phyloP scores from a whole-genome alignment of 2,329 filamentous ascomycete species.

The Sporothrix curviconia region DNA sequence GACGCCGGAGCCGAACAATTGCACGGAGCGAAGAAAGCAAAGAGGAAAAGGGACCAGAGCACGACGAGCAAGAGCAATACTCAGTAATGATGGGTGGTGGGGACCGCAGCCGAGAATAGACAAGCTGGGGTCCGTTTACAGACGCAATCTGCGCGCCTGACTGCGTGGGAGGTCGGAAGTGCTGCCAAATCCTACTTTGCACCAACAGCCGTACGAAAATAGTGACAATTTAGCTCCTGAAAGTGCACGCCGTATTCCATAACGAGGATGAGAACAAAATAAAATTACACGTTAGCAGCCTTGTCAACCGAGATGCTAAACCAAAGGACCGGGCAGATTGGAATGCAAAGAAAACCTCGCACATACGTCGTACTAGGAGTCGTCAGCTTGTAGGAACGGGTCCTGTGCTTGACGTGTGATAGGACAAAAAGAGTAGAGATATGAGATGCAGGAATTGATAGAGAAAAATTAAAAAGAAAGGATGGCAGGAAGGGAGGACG shows the following conservation, averaged over 20 bases:
- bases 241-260: not conserved
- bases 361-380: no score
- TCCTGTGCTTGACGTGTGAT: not conserved
- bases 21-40: not conserved
- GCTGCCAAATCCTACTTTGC: not conserved
- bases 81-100: not conserved
- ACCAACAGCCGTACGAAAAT: constrained; percentile 5
- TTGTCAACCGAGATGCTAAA: not conserved
- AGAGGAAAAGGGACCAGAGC: not conserved
- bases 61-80: not conserved
- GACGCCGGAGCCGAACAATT: constrained; percentile 10
- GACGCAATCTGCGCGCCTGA: constrained; percentile 9
- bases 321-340: not conserved
- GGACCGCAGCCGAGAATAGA: not conserved
- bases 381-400: not conserved
- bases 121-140: constrained; percentile 5
- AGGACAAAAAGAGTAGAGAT: not conserved
- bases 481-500: not conserved
- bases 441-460: not conserved
- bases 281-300: not conserved
- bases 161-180: not conserved
- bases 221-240: not conserved
- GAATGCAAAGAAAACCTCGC: not conserved
- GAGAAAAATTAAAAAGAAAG: not conserved
- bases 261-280: not conserved